Evolutionary conservation across 768 basidiomycete genomes (phyloP).

Genomic region (Amanita fuliginea): DNA sequence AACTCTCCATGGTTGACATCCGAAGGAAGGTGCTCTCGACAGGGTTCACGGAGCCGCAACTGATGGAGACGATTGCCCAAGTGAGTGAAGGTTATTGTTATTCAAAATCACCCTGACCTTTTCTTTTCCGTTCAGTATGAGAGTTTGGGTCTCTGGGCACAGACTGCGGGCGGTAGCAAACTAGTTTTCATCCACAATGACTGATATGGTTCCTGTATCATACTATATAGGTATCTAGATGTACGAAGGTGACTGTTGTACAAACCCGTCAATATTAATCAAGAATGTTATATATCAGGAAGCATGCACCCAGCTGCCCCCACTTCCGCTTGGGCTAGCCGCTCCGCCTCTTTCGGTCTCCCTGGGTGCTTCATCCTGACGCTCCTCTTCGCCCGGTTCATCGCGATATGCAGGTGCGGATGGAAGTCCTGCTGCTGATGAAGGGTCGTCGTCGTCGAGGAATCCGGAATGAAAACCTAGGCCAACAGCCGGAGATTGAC

Average conservation of each 20-base stretch:
- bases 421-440: slow-evolving; percentile 19
- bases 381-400: slow-evolving; percentile 31
- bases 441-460: slow-evolving; percentile 65
- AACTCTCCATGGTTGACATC: slow-evolving; percentile 80
- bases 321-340: slow-evolving; percentile 35
- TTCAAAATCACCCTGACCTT: slow-evolving; percentile 3
- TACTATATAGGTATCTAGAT: slow-evolving; percentile 5
- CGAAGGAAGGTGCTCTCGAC: slow-evolving; percentile 74
- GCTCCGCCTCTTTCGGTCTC: slow-evolving; percentile 9
- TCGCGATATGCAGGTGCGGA: slow-evolving; percentile 36
- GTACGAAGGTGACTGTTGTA: slow-evolving; percentile 7
- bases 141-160: slow-evolving; percentile 65
- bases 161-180: slow-evolving; percentile 77
- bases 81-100: slow-evolving; percentile 30
- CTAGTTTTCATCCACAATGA: slow-evolving; percentile 47
- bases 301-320: slow-evolving; percentile 73
- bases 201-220: slow-evolving; percentile 6
- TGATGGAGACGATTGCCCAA: slow-evolving; percentile 76
- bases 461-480: slow-evolving; percentile 70
- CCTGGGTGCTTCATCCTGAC: slow-evolving; percentile 3
- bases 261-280: background rate
- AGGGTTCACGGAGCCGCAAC: slow-evolving; percentile 85
- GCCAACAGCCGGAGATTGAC: slow-evolving; percentile 20
- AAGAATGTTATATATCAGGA: slow-evolving; percentile 14
- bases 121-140: slow-evolving; percentile 62